Conservation (phyloP, 768 basidiomycete species). For the Amyloporia xantha region DNA sequence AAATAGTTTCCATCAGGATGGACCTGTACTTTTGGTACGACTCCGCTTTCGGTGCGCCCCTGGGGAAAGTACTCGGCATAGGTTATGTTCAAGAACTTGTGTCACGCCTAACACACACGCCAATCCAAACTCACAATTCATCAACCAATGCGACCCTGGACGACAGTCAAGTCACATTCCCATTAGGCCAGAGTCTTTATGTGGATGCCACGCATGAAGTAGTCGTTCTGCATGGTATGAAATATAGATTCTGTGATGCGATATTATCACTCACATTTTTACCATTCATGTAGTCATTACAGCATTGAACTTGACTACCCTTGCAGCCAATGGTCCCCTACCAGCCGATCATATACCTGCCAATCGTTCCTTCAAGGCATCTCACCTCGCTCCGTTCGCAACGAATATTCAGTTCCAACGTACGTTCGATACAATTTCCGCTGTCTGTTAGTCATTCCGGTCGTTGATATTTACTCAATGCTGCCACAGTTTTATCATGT, state of each 20-base stretch:
- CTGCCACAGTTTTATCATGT: slow-evolving; percentile 24
- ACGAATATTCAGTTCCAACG: slow-evolving; percentile 88
- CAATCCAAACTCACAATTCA: slow-evolving; percentile 63
- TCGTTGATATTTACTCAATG: no score
- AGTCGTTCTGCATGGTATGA: slow-evolving; percentile 76
- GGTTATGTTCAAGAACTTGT: slow-evolving; percentile 82
- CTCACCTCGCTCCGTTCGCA: slow-evolving; percentile 80
- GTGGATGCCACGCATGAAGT: slow-evolving; percentile 91
- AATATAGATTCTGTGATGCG: neutral
- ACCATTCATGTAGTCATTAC: slow-evolving; percentile 54
- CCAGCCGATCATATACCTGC: slow-evolving; percentile 65
- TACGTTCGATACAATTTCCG: slow-evolving; percentile 39
- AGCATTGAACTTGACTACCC: slow-evolving; percentile 73
- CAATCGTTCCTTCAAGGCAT: slow-evolving; percentile 61
- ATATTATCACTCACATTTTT: slow-evolving; percentile 2
- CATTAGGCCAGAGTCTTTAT: slow-evolving; percentile 64
- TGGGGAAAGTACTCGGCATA: slow-evolving; percentile 68
- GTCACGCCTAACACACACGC: slow-evolving; percentile 73
- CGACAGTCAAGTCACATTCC: slow-evolving; percentile 61
- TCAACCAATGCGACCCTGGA: slow-evolving; percentile 83
- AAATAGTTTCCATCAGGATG: slow-evolving; percentile 32
- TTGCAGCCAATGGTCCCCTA: slow-evolving; percentile 68
- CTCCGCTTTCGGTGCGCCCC: slow-evolving; percentile 76
- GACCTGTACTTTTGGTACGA: slow-evolving; percentile 62
- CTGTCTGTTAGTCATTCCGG: neutral